These are phyloP conservation scores for Diaporthe sp. DNA, from an alignment of 2,329 filamentous ascomycete species.

Conservation along the genomic window DNA sequence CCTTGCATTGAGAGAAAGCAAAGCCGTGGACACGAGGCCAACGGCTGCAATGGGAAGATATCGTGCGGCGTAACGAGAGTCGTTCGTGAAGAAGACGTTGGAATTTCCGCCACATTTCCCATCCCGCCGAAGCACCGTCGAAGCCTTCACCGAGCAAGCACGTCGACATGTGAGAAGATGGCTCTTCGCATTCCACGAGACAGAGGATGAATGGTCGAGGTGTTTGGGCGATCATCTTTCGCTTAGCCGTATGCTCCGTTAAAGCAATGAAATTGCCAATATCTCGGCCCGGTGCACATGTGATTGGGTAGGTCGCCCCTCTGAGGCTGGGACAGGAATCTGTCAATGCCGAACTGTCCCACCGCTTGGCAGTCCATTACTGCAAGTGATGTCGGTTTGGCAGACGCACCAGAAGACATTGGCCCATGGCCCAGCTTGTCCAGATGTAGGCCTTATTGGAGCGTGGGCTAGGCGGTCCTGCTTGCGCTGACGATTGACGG, in stretches of 20 bases:
- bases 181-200: neutral
- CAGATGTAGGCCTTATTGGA: neutral
- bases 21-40: neutral
- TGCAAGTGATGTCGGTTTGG: neutral
- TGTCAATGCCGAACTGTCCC: slow-evolving; percentile 24
- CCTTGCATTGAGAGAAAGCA: neutral
- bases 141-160: neutral
- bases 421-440: neutral
- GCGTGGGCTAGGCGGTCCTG: neutral
- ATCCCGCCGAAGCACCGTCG: neutral
- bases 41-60: too few species aligned
- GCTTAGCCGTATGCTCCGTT: neutral
- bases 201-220: neutral
- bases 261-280: slow-evolving; percentile 5
- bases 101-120: neutral
- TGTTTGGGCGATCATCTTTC: neutral
- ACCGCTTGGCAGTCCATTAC: slow-evolving; percentile 22
- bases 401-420: neutral
- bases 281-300: slow-evolving; percentile 24
- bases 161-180: neutral
- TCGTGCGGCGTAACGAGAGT: neutral
- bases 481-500: neutral
- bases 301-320: slow-evolving; percentile 6
- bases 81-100: neutral
- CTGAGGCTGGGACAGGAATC: slow-evolving; percentile 21